Percentiles rank a stretch among this genome's conserved stretches.
phyloP scores from a whole-genome alignment of 257 asterid species.

The Solanum tacnaense region DNA sequence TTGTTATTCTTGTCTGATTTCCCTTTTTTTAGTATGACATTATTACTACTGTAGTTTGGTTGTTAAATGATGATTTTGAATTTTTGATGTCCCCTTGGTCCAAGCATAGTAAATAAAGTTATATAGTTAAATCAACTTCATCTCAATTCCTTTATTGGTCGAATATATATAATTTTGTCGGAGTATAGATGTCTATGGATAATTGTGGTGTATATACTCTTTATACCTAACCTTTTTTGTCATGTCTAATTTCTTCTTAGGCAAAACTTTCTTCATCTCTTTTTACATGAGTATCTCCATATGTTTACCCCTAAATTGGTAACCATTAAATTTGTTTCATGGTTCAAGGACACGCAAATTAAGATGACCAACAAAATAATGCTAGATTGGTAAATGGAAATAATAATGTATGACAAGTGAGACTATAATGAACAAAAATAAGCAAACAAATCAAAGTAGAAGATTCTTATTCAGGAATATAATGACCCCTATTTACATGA shows the following conservation, averaged over 20 bases:
- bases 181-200: neutral
- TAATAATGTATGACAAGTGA: neutral
- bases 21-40: neutral
- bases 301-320: neutral
- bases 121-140: neutral
- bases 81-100: conserved; percentile 9
- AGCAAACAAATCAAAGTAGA: neutral
- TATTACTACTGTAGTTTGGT: neutral
- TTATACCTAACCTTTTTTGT: neutral
- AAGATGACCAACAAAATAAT: neutral
- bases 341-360: neutral
- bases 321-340: neutral
- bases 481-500: neutral
- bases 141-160: neutral
- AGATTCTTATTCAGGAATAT: neutral
- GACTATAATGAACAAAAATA: neutral
- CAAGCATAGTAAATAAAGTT: conserved; percentile 10
- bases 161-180: neutral
- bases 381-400: neutral
- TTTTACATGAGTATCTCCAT: neutral
- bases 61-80: neutral
- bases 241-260: neutral
- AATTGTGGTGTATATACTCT: neutral
- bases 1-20: neutral
- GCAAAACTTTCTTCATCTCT: neutral